Evolutionary conservation across 805 yeast genomes (phyloP).

Genomic region (Candida schatavii): DNA sequence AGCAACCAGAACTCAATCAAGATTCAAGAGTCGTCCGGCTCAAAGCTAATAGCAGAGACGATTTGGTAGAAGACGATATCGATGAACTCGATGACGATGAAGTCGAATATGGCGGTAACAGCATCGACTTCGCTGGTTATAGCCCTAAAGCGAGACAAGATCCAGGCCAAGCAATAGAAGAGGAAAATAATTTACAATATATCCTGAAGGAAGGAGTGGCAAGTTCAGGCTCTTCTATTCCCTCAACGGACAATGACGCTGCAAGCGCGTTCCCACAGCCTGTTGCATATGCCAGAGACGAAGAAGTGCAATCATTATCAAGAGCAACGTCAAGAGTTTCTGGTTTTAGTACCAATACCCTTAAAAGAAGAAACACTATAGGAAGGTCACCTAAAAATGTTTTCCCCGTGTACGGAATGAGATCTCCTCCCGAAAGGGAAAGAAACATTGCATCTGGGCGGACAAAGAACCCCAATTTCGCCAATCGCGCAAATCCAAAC

Average conservation of each 20-base stretch:
- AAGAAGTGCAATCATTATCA: no score
- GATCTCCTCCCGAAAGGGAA: slow-evolving; percentile 56
- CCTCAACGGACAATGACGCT: no score
- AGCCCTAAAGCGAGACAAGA: not conserved
- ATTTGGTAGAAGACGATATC: slow-evolving; percentile 11
- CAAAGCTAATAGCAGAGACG: slow-evolving; percentile 7
- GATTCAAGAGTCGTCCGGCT: slow-evolving; percentile 76
- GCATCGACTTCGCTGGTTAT: not conserved
- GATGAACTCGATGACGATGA: slow-evolving; percentile 9
- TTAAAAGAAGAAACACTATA: not conserved
- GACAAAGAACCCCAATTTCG: no score
- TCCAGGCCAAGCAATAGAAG: not conserved
- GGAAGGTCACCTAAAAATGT: slow-evolving; percentile 66
- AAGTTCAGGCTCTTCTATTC: not conserved
- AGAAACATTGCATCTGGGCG: slow-evolving; percentile 48
- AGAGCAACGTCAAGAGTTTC: slow-evolving; percentile 12
- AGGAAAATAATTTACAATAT: not conserved
- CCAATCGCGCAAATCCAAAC: no score
- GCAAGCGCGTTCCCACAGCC: no score
- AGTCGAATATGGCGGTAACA: not conserved
- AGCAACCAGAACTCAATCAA: slow-evolving; percentile 72
- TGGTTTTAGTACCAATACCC: slow-evolving; percentile 4
- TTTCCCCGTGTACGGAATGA: slow-evolving; percentile 80
- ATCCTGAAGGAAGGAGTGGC: not conserved
- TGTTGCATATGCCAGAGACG: no score